Base-by-base conservation (phyloP, 2,329 filamentous ascomycete genomes). In the Fusarium subtropicale region DNA sequence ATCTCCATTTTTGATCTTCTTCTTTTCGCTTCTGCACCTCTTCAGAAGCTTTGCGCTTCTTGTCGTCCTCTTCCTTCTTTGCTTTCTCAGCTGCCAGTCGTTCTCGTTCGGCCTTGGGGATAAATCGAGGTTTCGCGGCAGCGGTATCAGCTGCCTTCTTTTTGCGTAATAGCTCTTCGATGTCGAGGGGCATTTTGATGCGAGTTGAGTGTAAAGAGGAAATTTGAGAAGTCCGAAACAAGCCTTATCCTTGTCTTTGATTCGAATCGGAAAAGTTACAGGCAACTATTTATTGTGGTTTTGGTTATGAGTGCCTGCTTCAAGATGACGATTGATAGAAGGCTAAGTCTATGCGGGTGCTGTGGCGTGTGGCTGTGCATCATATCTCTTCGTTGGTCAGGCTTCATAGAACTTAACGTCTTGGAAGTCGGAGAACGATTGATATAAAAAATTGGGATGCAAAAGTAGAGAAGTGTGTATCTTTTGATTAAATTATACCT, bases 111-210 rank as follows among this genome's bases (percentile, higher is more conserved):
- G 91, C 91, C 82, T 92, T 96, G 7, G 92, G 91, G 24, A 97
- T 83, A 77, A 97, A 97, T 78, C 93, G 94, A 7, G 94, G 94
- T 84, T 96, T 97, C 57, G 92, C 87, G 12, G 93, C 91, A 18
- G 91, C 93, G 36, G 91, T 92, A 80, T 96, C 93, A 30, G 92
- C 91, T 66, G 92, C 93, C 76, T 92, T 92, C 84, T 97, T 97
- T 81, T 94, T 91, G 71, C 89, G 88, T 24, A 97, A 81, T 7
- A 97, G 86, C 73, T 97, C 92, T 79, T 97, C 94, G 59, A 97
- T 90, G 76, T 93, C 94, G 48, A 97, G 83, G 56, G 80, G 79
- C 80, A 81, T 81, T 33, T 39, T 39, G 30, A 20, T 46, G 24
- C 18, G 34, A 52, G 7, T 26, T 20, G 15, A 24, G 5, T 41